phyloP scores from a whole-genome alignment of 495 filamentous ascomycete species.

The Cudoniella acicularis region DNA sequence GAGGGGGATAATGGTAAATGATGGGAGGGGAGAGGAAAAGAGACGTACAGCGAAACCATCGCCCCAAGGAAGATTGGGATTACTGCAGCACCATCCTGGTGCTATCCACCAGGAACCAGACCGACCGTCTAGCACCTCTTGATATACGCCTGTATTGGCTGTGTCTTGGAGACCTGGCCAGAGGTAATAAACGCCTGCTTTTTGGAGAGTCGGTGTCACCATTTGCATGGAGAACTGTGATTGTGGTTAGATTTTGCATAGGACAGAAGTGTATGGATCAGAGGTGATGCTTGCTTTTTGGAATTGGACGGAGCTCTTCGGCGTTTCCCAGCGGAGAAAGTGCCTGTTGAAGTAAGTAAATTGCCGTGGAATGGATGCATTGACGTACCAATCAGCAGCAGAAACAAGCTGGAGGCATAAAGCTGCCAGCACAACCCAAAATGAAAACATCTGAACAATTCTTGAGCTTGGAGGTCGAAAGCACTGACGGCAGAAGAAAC shows the following conservation, averaged over 20 bases:
- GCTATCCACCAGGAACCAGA: slow-evolving; percentile 42
- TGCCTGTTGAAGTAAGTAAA: neutral
- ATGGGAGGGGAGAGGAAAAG: too few relatives aligned
- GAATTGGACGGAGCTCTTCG: slow-evolving; percentile 5
- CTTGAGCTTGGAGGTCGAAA: neutral
- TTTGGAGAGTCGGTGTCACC: slow-evolving; percentile 33
- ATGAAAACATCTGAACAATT: neutral
- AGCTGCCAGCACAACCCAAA: neutral
- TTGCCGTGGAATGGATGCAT: neutral
- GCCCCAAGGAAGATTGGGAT: slow-evolving; percentile 38
- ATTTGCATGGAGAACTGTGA: slow-evolving; percentile 33
- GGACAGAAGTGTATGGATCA: neutral
- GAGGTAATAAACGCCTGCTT: slow-evolving; percentile 37
- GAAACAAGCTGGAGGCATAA: neutral
- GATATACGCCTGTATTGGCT: slow-evolving; percentile 38
- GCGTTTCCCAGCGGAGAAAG: slow-evolving; percentile 8
- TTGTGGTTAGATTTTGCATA: neutral
- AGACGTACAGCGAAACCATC: slow-evolving; percentile 34
- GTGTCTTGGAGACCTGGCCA: slow-evolving; percentile 41
- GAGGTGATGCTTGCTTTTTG: neutral
- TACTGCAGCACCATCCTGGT: slow-evolving; percentile 40
- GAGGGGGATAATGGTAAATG: too few relatives aligned
- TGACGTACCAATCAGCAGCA: slow-evolving; percentile 7
- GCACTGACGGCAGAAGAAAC: neutral
- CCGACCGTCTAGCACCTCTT: slow-evolving; percentile 39